Evolutionary conservation across 495 filamentous ascomycete genomes (phyloP).

Genomic region (Penicillium subrubescens): DNA sequence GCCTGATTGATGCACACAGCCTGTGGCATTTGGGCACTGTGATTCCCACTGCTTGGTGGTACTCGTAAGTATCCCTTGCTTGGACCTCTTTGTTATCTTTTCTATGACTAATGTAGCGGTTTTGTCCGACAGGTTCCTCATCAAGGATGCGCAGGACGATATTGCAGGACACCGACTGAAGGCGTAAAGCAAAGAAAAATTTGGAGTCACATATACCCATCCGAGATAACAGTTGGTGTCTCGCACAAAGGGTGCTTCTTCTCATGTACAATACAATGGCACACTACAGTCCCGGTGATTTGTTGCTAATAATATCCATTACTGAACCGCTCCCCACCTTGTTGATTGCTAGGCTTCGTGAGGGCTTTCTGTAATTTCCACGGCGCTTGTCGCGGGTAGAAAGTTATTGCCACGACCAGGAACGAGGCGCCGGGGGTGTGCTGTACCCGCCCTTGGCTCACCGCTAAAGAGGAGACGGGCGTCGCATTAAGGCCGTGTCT

Average conservation of each 20-base stretch:
- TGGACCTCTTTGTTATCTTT: background rate
- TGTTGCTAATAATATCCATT: conserved; percentile 16
- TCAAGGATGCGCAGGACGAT: conserved; percentile 78
- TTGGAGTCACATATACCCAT: conserved; percentile 1
- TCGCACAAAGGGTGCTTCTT: background rate
- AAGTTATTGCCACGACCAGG: conserved; percentile 21
- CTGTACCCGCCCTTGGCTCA: conserved; percentile 31
- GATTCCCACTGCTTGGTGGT: conserved; percentile 86
- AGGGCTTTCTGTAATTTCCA: conserved; percentile 19
- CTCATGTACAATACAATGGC: conserved; percentile 21
- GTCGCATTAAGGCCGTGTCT: conserved; percentile 37
- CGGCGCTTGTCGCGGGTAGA: background rate
- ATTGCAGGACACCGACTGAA: conserved; percentile 57
- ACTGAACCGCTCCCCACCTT: conserved; percentile 10
- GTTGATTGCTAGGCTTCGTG: conserved; percentile 2
- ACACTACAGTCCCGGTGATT: conserved; percentile 17
- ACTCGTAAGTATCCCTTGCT: conserved; percentile 69
- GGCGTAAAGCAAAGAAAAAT: conserved; percentile 32
- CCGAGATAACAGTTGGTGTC: conserved; percentile 3
- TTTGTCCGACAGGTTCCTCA: conserved; percentile 62
- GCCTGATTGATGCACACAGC: conserved; percentile 88
- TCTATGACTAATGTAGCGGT: conserved; percentile 23
- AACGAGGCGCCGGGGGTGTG: background rate
- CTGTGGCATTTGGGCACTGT: conserved; percentile 96
- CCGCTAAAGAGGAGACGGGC: conserved; percentile 31